These are phyloP conservation scores for Liriodendron chinense DNA, from an alignment of 164 flowering plant genomes.

Conservation along the genomic window DNA sequence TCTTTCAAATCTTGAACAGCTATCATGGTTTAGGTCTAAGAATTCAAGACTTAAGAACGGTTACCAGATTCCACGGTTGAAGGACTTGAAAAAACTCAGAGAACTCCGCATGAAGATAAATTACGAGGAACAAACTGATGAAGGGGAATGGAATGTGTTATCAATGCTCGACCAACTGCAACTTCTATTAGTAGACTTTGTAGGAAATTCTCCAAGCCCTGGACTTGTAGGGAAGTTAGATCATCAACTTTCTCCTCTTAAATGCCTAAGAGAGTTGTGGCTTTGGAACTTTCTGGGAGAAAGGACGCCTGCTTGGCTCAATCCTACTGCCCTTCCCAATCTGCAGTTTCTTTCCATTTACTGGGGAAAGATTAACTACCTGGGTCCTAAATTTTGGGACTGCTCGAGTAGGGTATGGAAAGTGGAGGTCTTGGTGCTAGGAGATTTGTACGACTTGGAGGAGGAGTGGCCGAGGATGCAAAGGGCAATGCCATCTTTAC, in stretches of 20 bases:
- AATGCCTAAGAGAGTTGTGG: not conserved
- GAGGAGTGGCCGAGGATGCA: not conserved
- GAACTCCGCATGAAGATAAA: not conserved
- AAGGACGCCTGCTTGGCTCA: not conserved
- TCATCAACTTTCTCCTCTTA: not conserved
- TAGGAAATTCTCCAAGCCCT: not conserved
- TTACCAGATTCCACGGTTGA: not conserved
- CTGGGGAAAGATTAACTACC: not conserved
- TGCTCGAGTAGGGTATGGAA: not conserved
- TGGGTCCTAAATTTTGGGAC: not conserved
- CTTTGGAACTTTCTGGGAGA: not conserved
- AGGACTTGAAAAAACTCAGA: not conserved
- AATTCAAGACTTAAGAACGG: not conserved
- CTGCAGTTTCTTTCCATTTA: not conserved
- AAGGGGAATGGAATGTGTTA: not conserved
- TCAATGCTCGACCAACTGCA: not conserved
- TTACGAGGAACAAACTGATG: not conserved
- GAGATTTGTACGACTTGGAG: not conserved
- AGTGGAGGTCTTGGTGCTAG: not conserved
- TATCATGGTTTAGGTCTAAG: not conserved
- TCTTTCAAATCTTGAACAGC: not conserved
- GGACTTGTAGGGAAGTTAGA: not conserved
- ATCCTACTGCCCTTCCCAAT: slow-evolving; percentile 3
- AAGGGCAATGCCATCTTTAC: not conserved
- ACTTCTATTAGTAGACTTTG: not conserved